phyloP scores from a whole-genome alignment of 352 stramenopile genomes.

The Globisporangium mamillatum region DNA sequence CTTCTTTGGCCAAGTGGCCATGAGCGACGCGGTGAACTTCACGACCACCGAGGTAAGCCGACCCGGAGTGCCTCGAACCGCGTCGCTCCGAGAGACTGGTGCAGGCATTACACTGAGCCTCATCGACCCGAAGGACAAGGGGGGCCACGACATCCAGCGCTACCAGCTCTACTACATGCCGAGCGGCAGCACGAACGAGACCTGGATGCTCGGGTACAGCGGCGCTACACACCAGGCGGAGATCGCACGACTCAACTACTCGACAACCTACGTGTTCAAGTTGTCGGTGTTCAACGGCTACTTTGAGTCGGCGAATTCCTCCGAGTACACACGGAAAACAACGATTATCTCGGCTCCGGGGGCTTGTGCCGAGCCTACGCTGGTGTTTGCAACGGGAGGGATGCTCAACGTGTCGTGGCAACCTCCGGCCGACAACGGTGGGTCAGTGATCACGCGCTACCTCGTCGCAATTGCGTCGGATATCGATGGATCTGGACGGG shows the following conservation, averaged over 20 bases:
- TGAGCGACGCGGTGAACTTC: slow-evolving; percentile 22
- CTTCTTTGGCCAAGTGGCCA: slow-evolving; percentile 29
- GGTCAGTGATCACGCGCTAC: slow-evolving; percentile 27
- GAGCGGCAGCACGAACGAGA: slow-evolving; percentile 7
- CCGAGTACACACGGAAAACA: slow-evolving; percentile 29
- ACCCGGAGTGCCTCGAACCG: slow-evolving; percentile 29
- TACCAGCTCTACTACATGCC: slow-evolving; percentile 45
- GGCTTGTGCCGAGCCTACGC: slow-evolving; percentile 22
- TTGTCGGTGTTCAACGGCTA: slow-evolving; percentile 41
- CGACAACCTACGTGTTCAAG: slow-evolving; percentile 37
- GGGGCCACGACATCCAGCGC: slow-evolving; percentile 31
- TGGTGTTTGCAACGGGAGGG: slow-evolving; percentile 31
- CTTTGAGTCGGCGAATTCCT: slow-evolving; percentile 46
- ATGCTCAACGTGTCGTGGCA: slow-evolving; percentile 51
- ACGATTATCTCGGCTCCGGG: slow-evolving; percentile 47
- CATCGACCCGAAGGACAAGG: slow-evolving; percentile 44
- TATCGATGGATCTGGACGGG: slow-evolving; percentile 29
- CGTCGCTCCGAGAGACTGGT: slow-evolving; percentile 28
- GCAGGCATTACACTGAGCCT: slow-evolving; percentile 48
- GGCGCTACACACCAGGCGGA: slow-evolving; percentile 22
- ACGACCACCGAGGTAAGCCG: slow-evolving; percentile 25
- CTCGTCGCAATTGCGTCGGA: slow-evolving; percentile 27
- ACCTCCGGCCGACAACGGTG: slow-evolving; percentile 37
- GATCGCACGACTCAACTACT: slow-evolving; percentile 28
- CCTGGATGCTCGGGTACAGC: slow-evolving; percentile 40